These are phyloP conservation scores for Syzygium jambos DNA, from an alignment of 345 rosid species.

Conservation along the genomic window DNA sequence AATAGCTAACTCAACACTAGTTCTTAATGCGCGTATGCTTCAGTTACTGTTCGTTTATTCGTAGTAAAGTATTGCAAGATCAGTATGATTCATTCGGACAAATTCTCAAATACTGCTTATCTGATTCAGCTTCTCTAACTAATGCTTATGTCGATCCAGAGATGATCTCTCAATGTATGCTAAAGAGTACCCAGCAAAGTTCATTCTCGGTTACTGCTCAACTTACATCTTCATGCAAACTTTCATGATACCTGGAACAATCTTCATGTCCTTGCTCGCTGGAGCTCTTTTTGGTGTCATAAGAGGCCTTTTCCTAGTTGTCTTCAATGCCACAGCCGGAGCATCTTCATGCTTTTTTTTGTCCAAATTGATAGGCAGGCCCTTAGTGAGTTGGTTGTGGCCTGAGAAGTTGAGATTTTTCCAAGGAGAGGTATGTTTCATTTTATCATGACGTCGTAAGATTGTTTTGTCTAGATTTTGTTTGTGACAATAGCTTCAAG, in stretches of 20 bases:
- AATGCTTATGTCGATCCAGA: conserved; percentile 32
- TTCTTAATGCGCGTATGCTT: background rate
- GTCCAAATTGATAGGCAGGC: conserved; percentile 91
- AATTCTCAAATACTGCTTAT: background rate
- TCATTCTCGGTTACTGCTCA: conserved; percentile 88
- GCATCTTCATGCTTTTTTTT: conserved; percentile 91
- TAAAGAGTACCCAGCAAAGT: conserved; percentile 65
- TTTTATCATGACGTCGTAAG: background rate
- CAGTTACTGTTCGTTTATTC: background rate
- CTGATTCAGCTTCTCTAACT: background rate
- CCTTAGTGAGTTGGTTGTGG: conserved; percentile 89
- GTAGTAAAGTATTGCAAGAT: background rate
- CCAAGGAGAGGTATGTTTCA: conserved; percentile 70
- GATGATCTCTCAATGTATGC: conserved; percentile 73
- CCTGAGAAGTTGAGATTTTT: conserved; percentile 92
- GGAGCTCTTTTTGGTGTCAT: conserved; percentile 95
- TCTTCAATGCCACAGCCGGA: conserved; percentile 90
- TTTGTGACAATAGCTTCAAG: background rate
- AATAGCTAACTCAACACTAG: background rate
- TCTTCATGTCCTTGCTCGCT: conserved; percentile 96
- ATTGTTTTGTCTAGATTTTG: background rate
- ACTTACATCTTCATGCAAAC: conserved; percentile 99
- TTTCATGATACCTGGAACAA: conserved; percentile 98
- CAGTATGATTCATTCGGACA: background rate
- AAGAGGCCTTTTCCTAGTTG: conserved; percentile 80